Evolutionary conservation across 345 rosid genomes (phyloP), one percentile per base, ranked within the genome.

Genomic region (Ceriops tagal): DNA sequence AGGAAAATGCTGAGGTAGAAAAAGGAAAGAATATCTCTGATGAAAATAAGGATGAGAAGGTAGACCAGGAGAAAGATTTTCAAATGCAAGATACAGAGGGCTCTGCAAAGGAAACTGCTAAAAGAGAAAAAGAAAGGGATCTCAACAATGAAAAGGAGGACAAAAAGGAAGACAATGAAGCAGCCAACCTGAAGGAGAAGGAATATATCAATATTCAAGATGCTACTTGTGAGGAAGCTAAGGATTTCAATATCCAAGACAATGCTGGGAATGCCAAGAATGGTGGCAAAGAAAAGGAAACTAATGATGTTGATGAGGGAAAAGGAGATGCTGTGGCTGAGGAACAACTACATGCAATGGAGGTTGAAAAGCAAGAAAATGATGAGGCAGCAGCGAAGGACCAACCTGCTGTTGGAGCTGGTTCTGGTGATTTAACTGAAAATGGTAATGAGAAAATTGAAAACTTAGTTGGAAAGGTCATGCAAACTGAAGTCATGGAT

Each of bases 301-400:
- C 26, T 13, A 53, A 53, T 15, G 58, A 53, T 53, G 57, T 3
- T 30, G 65, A 59, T 63, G 81, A 72, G 46, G 75, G 68, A 22
- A 81, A 73, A 62, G 77, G 58, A 16, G 76, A 65, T 64, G 70
- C 75, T 49, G 78, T 52, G 64, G 46, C 72, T 15, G 80, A 78
- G 65, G 82, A 68, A 69, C 55, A 20, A 26, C 63, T 52, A 4
- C 49, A 39, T 61, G 51, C 64, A 6, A 19, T 4, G 59, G 82
- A 72, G 62, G 77, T 71, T 71, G 58, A 65, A 52, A 73, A 58
- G 69, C 77, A 62, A 65, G 80, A 76, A 71, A 56, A 47, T 30
- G 58, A 35, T 24, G 85, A 62, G 55, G 62, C 58, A 2, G 39
- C 19, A 58, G 47, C 56, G 20, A 77, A 73, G 66, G 61, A 74